Evolutionary conservation across 2,329 filamentous ascomycete genomes (phyloP).

Genomic region (Ceratocystis papillata): DNA sequence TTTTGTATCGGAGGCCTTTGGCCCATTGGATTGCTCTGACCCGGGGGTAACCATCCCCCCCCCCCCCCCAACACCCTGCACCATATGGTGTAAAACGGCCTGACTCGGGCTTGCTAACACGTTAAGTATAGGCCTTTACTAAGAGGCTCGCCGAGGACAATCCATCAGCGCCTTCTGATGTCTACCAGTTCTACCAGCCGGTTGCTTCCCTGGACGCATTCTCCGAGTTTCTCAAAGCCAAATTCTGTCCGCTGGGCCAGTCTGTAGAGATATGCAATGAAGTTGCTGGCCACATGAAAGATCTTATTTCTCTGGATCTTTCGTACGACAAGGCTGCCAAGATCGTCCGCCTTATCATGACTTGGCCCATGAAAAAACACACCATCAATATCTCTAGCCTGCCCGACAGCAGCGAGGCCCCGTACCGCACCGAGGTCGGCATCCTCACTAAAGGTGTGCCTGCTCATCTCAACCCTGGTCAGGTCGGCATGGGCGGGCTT

Average conservation of each 20-base stretch:
- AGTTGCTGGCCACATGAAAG: constrained; percentile 36
- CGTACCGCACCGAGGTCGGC: constrained; percentile 64
- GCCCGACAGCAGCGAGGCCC: neutral
- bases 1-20: constrained; percentile 48
- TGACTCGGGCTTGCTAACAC: neutral
- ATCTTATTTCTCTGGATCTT: constrained; percentile 59
- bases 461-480: constrained; percentile 51
- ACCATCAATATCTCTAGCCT: constrained; percentile 8
- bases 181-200: constrained; percentile 60
- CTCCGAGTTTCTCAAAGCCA: constrained; percentile 41
- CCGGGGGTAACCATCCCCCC: constrained; percentile 21
- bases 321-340: constrained; percentile 62
- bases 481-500: constrained; percentile 67
- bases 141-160: neutral
- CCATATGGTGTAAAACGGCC: neutral
- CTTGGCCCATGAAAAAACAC: constrained; percentile 43
- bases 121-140: neutral
- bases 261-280: constrained; percentile 37
- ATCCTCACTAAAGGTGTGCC: constrained; percentile 58
- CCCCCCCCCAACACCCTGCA: neutral
- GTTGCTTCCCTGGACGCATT: constrained; percentile 49
- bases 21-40: constrained; percentile 43
- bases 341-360: constrained; percentile 51
- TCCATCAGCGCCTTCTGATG: constrained; percentile 34
- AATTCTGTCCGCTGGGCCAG: constrained; percentile 41